phyloP scores from a whole-genome alignment of 257 asterid genomes.

The Petunia secreta region DNA sequence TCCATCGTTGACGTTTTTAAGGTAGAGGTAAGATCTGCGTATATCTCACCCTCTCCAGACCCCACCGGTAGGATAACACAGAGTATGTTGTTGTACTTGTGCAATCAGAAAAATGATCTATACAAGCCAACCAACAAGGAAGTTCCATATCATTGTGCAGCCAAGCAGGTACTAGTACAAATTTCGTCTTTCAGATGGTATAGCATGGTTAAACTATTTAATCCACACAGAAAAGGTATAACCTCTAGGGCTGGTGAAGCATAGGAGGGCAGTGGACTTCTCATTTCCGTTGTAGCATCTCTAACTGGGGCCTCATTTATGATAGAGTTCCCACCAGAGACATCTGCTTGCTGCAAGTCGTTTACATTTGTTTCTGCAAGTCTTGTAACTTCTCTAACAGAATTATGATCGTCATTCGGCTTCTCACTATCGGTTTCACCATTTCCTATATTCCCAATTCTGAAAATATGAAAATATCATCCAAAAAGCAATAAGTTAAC shows the following conservation, averaged over 20 bases:
- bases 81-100: not conserved
- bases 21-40: too few relatives aligned
- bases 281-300: constrained; percentile 50
- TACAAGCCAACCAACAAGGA: not conserved
- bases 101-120: constrained; percentile 18
- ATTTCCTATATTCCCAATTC: constrained; percentile 53
- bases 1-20: too few relatives aligned
- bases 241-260: constrained; percentile 61
- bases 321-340: constrained; percentile 37
- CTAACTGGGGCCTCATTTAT: constrained; percentile 44
- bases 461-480: constrained; percentile 21
- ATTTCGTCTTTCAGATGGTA: constrained; percentile 27
- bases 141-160: not conserved
- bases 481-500: constrained; percentile 14
- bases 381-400: constrained; percentile 43
- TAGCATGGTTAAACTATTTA: constrained; percentile 4
- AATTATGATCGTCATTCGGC: constrained; percentile 43
- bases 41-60: too few relatives aligned
- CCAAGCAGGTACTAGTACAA: constrained; percentile 5
- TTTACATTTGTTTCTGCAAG: constrained; percentile 40
- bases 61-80: too few relatives aligned
- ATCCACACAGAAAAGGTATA: constrained; percentile 18
- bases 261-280: constrained; percentile 45
- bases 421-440: constrained; percentile 44
- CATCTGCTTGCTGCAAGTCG: constrained; percentile 48